Percentiles rank a stretch among this genome's conserved stretches.
phyloP scores from a whole-genome alignment of 345 rosid genomes.

The Pelargonium nanum region DNA sequence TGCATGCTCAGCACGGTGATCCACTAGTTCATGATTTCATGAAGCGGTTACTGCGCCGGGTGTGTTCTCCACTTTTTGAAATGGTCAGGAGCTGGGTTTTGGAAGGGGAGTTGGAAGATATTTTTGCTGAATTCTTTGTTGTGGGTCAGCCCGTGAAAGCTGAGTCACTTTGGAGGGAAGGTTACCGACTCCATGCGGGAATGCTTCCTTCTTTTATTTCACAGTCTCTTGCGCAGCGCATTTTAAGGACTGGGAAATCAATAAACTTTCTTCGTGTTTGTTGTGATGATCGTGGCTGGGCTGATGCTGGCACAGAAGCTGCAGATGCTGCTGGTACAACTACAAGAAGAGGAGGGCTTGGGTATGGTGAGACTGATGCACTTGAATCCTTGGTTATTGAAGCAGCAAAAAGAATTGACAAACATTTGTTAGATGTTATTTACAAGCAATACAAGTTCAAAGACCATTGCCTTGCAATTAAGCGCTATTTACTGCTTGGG shows the following conservation, averaged over 20 bases:
- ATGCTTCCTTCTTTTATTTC: slow-evolving; percentile 95
- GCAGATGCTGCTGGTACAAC: slow-evolving; percentile 92
- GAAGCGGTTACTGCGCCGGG: slow-evolving; percentile 69
- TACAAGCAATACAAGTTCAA: slow-evolving; percentile 68
- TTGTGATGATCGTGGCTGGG: slow-evolving; percentile 95
- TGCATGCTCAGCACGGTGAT: slow-evolving; percentile 95
- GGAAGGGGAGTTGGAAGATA: slow-evolving; percentile 96
- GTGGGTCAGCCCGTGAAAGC: slow-evolving; percentile 91
- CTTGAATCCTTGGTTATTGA: slow-evolving; percentile 77
- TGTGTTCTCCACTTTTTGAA: slow-evolving; percentile 91
- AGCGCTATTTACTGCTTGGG: slow-evolving; percentile 85
- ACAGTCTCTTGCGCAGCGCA: slow-evolving; percentile 74
- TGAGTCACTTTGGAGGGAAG: slow-evolving; percentile 96
- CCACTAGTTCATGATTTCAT: slow-evolving; percentile 82
- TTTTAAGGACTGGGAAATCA: slow-evolving; percentile 93
- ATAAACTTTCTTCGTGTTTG: slow-evolving; percentile 94
- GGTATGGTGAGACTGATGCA: slow-evolving; percentile 95
- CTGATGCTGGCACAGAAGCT: slow-evolving; percentile 82
- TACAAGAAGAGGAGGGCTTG: slow-evolving; percentile 81
- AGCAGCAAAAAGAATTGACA: slow-evolving; percentile 96
- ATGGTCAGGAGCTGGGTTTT: slow-evolving; percentile 99
- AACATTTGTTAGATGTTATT: slow-evolving; percentile 76
- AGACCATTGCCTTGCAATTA: slow-evolving; percentile 95
- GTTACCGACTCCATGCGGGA: slow-evolving; percentile 70
- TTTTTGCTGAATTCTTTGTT: slow-evolving; percentile 78